A percentile compares a stretch with the other conserved stretches of the same genome.
phyloP scores from a whole-genome alignment of 352 stramenopile species.

The Phytophthora melonis region DNA sequence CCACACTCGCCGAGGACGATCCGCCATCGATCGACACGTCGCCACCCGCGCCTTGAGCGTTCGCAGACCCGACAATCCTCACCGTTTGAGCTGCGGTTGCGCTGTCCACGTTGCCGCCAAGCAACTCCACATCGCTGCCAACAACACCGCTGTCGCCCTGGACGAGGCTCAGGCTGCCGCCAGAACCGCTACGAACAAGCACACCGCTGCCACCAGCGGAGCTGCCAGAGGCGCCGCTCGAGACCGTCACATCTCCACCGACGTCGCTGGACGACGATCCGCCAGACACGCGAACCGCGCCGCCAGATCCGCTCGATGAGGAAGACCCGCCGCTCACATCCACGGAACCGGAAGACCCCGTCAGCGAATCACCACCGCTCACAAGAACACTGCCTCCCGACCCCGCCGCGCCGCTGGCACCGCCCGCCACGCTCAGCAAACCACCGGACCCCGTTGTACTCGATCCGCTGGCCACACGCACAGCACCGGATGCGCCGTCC shows the following conservation, averaged over 20 bases:
- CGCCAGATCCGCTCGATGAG: conserved; percentile 15
- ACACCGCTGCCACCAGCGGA: conserved; percentile 21
- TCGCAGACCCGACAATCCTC: conserved; percentile 33
- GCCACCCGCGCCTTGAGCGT: conserved; percentile 31
- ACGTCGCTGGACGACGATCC: conserved; percentile 25
- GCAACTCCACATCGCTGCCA: conserved; percentile 35
- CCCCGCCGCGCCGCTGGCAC: too few relatives aligned
- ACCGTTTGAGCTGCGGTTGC: conserved; percentile 27
- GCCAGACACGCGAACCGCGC: conserved; percentile 13
- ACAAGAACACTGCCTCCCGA: too few relatives aligned
- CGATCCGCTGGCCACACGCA: too few relatives aligned
- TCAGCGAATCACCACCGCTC: too few relatives aligned
- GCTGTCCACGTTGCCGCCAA: conserved; percentile 26
- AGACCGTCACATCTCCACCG: conserved; percentile 36
- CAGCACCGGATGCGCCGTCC: too few relatives aligned
- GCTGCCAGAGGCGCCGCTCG: conserved; percentile 27
- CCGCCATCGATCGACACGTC: conserved; percentile 39
- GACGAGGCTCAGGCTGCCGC: conserved; percentile 25
- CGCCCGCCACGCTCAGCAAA: too few relatives aligned
- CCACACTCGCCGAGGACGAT: conserved; percentile 11
- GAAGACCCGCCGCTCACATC: conserved; percentile 1
- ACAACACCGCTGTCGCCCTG: conserved; percentile 22
- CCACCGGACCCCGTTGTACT: too few relatives aligned
- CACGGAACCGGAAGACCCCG: too few relatives aligned
- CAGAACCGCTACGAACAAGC: conserved; percentile 32